Base-by-base conservation (phyloP, 345 rosid species). In the Sisymbrium irio region DNA sequence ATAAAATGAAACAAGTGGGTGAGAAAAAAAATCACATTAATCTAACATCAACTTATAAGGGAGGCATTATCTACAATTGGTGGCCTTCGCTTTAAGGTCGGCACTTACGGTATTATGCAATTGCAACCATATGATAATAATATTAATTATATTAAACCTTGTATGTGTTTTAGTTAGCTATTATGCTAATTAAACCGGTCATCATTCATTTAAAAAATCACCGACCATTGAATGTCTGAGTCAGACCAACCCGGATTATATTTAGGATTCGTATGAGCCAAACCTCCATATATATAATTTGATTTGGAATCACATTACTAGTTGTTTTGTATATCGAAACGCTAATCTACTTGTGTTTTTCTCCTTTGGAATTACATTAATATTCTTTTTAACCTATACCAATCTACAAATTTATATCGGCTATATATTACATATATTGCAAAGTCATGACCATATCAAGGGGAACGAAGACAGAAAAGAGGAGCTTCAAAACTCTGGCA, bases 41-140 rank as follows among this genome's bases (percentile, higher is more conserved):
- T 25, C 6, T 56, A 73, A 65, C 37, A 62, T 65, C 32, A 41
- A 73, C 15, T 13, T 56, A 47, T 7, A 47, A 28, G 49, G 42
- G 73, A 67, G 44, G 46, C 4, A 45, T 67, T 67, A 74, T 49
- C 73, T 39, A 36, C 49, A 5, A 1, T 11, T 56, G 73, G 67
- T 74, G 73, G 67, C 27, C 44, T 74, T 58, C 13, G 53, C 73
- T 66, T 74, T 66, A 58, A 74, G 78, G 67, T 36, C 67, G 67
- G 78, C 77, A 55, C 58, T 6, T 45, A 62, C 62, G 54, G 61
- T 55, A 11, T 71, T 49, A 49, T 25, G 59, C 58, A 35, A 46
- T 50, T 50, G 56, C 32, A 50, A 50, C 58, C 18, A 60, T 47
- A n/a, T 20, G 30, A 32, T 57, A 69, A 9, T 32, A 13, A 57